Base-by-base conservation (phyloP, 192 early-diverging fungal species). In the Umbelopsis sp. region DNA sequence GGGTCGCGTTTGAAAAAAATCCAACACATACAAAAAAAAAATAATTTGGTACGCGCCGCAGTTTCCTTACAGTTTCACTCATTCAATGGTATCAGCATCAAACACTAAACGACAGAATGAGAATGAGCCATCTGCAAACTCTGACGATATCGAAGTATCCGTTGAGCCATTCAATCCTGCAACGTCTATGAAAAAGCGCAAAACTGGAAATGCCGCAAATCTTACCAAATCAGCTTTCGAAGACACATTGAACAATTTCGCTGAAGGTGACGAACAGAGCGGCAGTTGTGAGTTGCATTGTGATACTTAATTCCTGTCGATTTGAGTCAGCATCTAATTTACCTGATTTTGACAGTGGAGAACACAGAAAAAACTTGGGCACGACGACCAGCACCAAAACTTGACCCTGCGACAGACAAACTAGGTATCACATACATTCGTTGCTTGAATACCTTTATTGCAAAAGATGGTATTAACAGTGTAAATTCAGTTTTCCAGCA, bases 401-500 rank as follows among this genome's bases (percentile, higher is more conserved):
- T 86, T 17, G 45, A 84, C 24, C 66, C 83, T 3, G 45, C n/a
- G 5, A 77, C 66, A 17, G 78, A 86, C 14, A 36, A 70, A 49
- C 29, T 86, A 25, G 59, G 84, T 86, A 77, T 50, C 66, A 41
- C 17, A 8, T 1, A 41, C 38, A 41, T 4, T 6, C 4, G 8
- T 11, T 41, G 38, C 38, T 41, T 41, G 38, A 41, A 41, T 41
- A 5, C 0, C 0, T 11, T 41, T 3, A 11, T 41, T 41, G 4
- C 0, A 41, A 11, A 41, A 1, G 38, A 11, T 41, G 38, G 12
- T 4, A 41, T 41, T 41, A 41, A 41, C 12, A 5, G 38, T 41
- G 1, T 41, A 4, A 41, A 10, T 74, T 4, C 87, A 87, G 92
- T 96, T 0, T 99, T 99, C 70, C 96, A 98, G 78, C 97, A 99